Conservation (phyloP, 441 rosid species). For the Gossypium davidsonii region DNA sequence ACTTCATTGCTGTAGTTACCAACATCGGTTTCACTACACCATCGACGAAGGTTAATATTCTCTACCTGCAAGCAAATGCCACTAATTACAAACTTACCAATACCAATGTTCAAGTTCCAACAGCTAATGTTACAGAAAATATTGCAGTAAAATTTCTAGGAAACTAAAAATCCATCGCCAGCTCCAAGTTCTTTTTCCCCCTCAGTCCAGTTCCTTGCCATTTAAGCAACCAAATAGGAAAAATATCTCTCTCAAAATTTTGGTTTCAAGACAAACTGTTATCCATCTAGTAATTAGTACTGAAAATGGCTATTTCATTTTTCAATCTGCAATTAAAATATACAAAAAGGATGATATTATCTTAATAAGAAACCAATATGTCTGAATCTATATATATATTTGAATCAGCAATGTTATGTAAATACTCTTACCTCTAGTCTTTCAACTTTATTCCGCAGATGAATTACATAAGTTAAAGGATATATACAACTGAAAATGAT, state of each 20-base stretch:
- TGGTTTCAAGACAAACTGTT: background rate
- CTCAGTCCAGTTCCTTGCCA: background rate
- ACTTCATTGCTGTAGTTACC: slow-evolving; percentile 25
- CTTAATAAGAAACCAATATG: background rate
- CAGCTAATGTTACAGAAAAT: background rate
- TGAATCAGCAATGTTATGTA: background rate
- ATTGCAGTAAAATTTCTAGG: no score
- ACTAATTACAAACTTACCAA: slow-evolving; percentile 2
- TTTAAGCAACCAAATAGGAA: background rate
- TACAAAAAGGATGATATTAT: background rate
- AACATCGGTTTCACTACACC: slow-evolving; percentile 33
- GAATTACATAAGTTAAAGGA: slow-evolving; percentile 39
- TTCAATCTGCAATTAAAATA: background rate
- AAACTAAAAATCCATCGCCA: no score
- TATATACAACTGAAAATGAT: slow-evolving; percentile 43
- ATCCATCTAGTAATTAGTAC: background rate
- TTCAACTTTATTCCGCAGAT: slow-evolving; percentile 43
- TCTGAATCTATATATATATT: no score
- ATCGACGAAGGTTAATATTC: slow-evolving; percentile 35
- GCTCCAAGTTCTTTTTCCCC: no score
- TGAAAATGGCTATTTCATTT: background rate
- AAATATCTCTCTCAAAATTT: background rate
- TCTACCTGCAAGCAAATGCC: slow-evolving; percentile 56
- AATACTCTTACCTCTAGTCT: slow-evolving; percentile 54
- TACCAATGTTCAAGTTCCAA: background rate